Base-by-base conservation (phyloP, 2,329 filamentous ascomycete species). In the Diatrype stigma region DNA sequence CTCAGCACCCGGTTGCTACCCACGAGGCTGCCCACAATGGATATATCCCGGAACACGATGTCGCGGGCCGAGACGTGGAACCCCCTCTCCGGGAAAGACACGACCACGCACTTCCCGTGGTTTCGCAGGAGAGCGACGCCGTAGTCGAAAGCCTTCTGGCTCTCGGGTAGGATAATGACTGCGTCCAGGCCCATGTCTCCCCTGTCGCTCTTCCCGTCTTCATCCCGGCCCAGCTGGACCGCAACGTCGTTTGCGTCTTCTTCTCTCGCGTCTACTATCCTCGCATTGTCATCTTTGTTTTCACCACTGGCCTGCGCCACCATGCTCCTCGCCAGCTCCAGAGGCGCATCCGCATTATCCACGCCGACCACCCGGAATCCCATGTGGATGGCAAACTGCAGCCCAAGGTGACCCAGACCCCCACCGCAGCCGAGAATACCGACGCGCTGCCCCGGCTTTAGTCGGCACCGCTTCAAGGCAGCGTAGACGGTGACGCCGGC, bases 91-190 rank as follows among this genome's bases (percentile, higher is more conserved):
- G 73, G 73, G 58, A 76, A 77, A 0, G 72, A 75, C 1, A 77
- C 73, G 0, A 75, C 59, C 6, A 77, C 69, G 52, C 72, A 74
- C n/a, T 60, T 71, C 0, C 72, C 73, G 48, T 76, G 73, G 45
- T 71, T 72, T 45, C 68, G 69, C 19, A 77, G 54, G 6, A 77
- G 59, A 3, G 58, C 57, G 59, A 75, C 66, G 7, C 72, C 74
- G 48, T 74, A 77, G 51, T 77, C 73, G 54, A 77, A 77, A 0
- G 70, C 73, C 10, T 60, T 62, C 55, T 77, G 75, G 38, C 67
- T 72, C 54, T 77, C 75, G 0, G 74, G 73, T 19, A 77, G 59
- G 11, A 76, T 68, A 30, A 77, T 67, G 14, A 75, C 70, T 1
- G 73, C 70, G 56, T 77, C 74, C 17, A 76, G 57, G 0, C 75